A percentile compares a stretch with the other conserved stretches of the same genome.
Conservation (phyloP, 1,139 yeast genomes). For the Spencermartinsiella ligniputridi region DNA sequence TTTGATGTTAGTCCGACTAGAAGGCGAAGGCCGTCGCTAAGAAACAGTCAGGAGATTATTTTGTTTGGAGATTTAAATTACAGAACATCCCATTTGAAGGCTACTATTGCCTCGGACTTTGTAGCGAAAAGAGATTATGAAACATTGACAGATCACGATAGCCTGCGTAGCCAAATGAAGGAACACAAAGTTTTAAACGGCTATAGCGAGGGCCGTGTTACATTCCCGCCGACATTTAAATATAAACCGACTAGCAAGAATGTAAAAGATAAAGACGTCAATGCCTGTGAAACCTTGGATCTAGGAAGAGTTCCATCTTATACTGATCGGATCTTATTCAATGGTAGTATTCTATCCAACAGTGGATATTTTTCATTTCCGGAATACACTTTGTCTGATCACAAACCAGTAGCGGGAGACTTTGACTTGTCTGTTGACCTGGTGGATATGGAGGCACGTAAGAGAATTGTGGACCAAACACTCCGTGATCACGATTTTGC, state of each 20-base stretch:
- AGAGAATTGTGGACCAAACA: conserved; percentile 34
- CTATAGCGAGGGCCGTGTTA: conserved; percentile 59
- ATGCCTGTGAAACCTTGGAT: conserved; percentile 19
- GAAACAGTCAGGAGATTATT: conserved; percentile 24
- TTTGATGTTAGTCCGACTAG: background rate
- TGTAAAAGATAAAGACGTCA: conserved; percentile 46
- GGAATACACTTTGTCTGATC: conserved; percentile 58
- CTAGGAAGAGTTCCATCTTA: conserved; percentile 67
- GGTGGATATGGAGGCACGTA: conserved; percentile 42
- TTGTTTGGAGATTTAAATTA: conserved; percentile 77
- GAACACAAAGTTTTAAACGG: conserved; percentile 53
- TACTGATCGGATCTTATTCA: conserved; percentile 65
- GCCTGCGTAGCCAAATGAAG: conserved; percentile 50
- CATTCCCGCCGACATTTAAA: conserved; percentile 76
- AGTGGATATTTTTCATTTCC: conserved; percentile 20
- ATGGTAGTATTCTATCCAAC: conserved; percentile 16
- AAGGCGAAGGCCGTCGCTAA: background rate
- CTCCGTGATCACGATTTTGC: conserved; percentile 39
- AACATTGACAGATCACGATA: conserved; percentile 54
- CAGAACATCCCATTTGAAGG: conserved; percentile 45
- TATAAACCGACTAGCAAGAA: conserved; percentile 38
- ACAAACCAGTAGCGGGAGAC: conserved; percentile 62
- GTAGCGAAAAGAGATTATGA: conserved; percentile 42
- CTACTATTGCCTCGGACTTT: conserved; percentile 41
- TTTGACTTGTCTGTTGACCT: conserved; percentile 46